Evolutionary conservation across 495 filamentous ascomycete genomes (phyloP), one percentile per base, ranked within the genome.

Genomic region (Penicillium simplicissimum): DNA sequence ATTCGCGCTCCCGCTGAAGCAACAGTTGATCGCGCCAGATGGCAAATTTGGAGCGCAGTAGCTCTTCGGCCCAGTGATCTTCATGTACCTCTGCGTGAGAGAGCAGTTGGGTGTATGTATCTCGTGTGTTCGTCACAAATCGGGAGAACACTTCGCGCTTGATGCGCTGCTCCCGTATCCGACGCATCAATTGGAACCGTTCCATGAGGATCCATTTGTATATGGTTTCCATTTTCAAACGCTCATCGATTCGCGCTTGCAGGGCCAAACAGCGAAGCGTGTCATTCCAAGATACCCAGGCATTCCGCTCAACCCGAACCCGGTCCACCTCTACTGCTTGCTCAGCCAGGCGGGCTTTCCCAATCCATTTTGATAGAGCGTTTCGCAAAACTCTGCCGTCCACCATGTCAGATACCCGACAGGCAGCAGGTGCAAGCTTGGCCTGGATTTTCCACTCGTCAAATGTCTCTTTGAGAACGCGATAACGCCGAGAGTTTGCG

Each of bases 271-370:
- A 83, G 13, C 87, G 85, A 35, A 88, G 76, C 15, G 74, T 79
- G 72, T 90, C 85, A 57, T 89, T 89, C 88, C 88, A 92, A 13
- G 77, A 67, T 1, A 84, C 85, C 81, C 82, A 88, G 9, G 84
- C 74, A 66, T 85, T 86, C 33, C 81, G 81, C 47, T 88, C 61
- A 37, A 87, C 68, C 42, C 85, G 79, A 59, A 74, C 58, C 28
- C 71, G 79, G 63, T 88, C 78, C 43, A 87, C 73, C 37, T 78
- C 73, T 14, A 74, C 66, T n/a, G 88, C 88, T 67, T 83, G 79
- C n/a, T 76, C 72, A 28, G 79, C 70, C 56, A 81, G 77, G 34
- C 76, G 75, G 5, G 78, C 69, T 17, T 83, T 81, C 1, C 73
- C 71, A 8, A 81, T 66, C 85, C 88, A 90, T 45, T 74, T 71